Base-by-base conservation (phyloP, 305 asterid species). In the Euphrasia arctica region DNA sequence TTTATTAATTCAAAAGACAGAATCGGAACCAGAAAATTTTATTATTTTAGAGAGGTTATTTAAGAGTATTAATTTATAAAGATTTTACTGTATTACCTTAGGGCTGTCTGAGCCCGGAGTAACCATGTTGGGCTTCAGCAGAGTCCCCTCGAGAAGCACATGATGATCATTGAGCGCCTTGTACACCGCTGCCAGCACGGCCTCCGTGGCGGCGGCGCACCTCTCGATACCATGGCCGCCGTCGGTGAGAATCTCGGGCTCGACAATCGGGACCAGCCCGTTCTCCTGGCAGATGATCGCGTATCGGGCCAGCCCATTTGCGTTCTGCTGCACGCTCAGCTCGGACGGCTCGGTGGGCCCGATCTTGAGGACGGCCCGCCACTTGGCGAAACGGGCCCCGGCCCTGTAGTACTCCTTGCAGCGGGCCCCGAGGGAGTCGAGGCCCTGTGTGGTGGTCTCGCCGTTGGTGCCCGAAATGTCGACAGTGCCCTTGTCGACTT, bases 71-170 rank as follows among this genome's bases (percentile, higher is more conserved):
- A 18, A 18, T 18, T 18, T 18, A 18, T 18, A 18, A 18, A 18
- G 22, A 18, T 18, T 18, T 18, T 18, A 18, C 22, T 18, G 22
- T 51, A 51, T 55, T 67, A 84, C 92, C 88, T 89, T 89, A 64
- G 94, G 84, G 75, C 88, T 71, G 62, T 79, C 79, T 27, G 97
- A 89, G 60, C 97, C 95, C 2, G 97, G 91, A 1, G 93, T 83
- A 71, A 89, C 97, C 97, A 87, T 89, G 76, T 89, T 89, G 27
- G 97, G 97, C 78, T 89, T 89, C 76, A 85, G 69, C 60, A 89
- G 91, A 2, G 93, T 86, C 72, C 95, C 96, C 74, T 89, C 97
- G 5, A 89, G 87, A 50, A 89, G 89, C 71, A 89, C 97, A 69
- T 87, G 95, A 4, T 89, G 95, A 4, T 89, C 95, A 54, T 85